Evolutionary conservation across 306 rosid species (phyloP).

Genomic region (Trifolium pratense): DNA sequence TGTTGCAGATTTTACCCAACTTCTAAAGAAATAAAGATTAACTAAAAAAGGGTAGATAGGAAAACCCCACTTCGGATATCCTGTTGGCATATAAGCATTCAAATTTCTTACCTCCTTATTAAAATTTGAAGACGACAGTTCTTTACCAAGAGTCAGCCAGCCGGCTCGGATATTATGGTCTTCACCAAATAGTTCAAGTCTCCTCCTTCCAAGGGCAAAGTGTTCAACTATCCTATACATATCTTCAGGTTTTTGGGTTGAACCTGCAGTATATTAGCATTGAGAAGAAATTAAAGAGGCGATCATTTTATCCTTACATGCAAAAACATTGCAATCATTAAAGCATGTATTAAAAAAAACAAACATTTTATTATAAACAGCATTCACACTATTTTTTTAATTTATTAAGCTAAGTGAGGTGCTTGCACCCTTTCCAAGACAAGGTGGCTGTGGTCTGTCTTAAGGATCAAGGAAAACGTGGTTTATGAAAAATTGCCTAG

Average conservation of each 20-base stretch:
- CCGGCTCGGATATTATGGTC: constrained; percentile 97
- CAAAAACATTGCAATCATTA: constrained; percentile 13
- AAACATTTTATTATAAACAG: constrained; percentile 13
- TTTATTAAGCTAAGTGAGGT: neutral
- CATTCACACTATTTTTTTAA: constrained; percentile 12
- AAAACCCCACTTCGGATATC: constrained; percentile 6
- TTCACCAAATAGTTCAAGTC: constrained; percentile 97
- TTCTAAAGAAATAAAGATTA: constrained; percentile 8
- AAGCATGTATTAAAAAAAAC: constrained; percentile 7
- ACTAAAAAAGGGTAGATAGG: constrained; percentile 9
- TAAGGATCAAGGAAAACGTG: constrained; percentile 14
- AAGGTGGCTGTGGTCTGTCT: constrained; percentile 2
- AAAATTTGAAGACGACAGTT: constrained; percentile 81
- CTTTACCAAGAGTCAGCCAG: constrained; percentile 92
- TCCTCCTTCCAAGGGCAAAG: constrained; percentile 98
- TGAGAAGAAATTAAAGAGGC: constrained; percentile 16
- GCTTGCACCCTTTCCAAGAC: neutral
- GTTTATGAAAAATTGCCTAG: neutral
- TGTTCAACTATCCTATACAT: constrained; percentile 98
- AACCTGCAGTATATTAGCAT: constrained; percentile 63
- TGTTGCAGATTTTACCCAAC: constrained; percentile 17
- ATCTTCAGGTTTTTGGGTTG: constrained; percentile 98
- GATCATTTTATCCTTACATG: constrained; percentile 31
- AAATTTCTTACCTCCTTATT: constrained; percentile 69
- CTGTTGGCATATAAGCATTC: constrained; percentile 24